A percentile compares a stretch with the other conserved stretches of the same genome.
Evolutionary conservation across 2,329 filamentous ascomycete genomes (phyloP).

Genomic region (Beauveria australis): DNA sequence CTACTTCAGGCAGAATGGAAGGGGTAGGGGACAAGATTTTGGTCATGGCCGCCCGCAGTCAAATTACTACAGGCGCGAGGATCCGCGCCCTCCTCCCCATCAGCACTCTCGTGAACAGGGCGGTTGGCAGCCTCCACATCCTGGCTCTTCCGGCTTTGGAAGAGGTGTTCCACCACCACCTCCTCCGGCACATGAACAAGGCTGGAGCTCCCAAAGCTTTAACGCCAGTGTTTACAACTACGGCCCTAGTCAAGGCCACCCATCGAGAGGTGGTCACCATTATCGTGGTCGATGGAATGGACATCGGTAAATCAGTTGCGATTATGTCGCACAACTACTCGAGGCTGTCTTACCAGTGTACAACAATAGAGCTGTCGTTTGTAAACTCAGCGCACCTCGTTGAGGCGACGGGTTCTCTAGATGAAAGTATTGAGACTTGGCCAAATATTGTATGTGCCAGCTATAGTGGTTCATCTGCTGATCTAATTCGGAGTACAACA

Average conservation of each 20-base stretch:
- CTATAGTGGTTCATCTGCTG: background rate
- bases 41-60: conserved; percentile 6
- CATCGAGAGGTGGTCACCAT: background rate
- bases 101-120: conserved; percentile 18
- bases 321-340: background rate
- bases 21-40: background rate
- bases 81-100: conserved; percentile 3
- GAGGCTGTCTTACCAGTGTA: background rate
- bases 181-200: conserved; percentile 12
- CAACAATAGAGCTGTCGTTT: background rate
- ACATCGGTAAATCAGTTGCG: background rate
- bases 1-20: conserved; percentile 5
- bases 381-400: too few species aligned
- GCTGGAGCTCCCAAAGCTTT: background rate
- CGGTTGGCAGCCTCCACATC: conserved; percentile 36
- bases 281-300: background rate
- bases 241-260: background rate
- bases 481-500: background rate
- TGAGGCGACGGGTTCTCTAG: background rate
- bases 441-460: background rate
- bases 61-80: conserved; percentile 13
- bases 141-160: conserved; percentile 35
- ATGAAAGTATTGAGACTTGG: background rate
- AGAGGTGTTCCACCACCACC: conserved; percentile 37
- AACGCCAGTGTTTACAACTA: background rate